A percentile compares a stretch with the other conserved stretches of the same genome.
Evolutionary conservation across 345 rosid species (phyloP).

Genomic region (Corchorus olitorius): DNA sequence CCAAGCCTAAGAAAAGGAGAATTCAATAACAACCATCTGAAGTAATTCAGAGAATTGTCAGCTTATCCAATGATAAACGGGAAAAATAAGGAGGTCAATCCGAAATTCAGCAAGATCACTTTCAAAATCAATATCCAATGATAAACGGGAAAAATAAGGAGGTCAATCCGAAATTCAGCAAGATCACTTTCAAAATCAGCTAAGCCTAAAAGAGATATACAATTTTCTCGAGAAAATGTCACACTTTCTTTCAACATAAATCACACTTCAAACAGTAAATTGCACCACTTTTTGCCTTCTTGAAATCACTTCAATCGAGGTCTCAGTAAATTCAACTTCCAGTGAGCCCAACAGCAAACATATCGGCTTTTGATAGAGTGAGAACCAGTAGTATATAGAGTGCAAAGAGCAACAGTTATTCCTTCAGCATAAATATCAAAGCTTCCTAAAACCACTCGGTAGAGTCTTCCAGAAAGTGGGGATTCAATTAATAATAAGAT

Average conservation of each 20-base stretch:
- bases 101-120: not conserved
- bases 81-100: not conserved
- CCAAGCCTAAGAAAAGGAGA: not conserved
- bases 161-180: not conserved
- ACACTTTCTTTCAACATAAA: not conserved
- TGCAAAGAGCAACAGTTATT: not conserved
- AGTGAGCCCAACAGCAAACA: not conserved
- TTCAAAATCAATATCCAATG: not conserved
- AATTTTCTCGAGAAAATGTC: too few species aligned
- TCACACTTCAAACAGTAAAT: not conserved
- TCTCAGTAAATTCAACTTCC: not conserved
- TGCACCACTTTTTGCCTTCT: too few species aligned
- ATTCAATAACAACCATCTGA: not conserved
- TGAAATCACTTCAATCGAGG: too few species aligned
- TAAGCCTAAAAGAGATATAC: too few species aligned
- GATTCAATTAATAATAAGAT: too few species aligned
- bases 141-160: not conserved
- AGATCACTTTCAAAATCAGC: not conserved
- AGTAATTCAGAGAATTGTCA: not conserved
- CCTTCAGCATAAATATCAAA: not conserved
- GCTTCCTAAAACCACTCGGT: not conserved
- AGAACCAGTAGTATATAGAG: not conserved
- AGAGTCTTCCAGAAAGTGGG: too few species aligned
- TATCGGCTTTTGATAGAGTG: not conserved
- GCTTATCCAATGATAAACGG: not conserved